phyloP scores from a whole-genome alignment of 345 rosid genomes.

The Limnanthes douglasii region DNA sequence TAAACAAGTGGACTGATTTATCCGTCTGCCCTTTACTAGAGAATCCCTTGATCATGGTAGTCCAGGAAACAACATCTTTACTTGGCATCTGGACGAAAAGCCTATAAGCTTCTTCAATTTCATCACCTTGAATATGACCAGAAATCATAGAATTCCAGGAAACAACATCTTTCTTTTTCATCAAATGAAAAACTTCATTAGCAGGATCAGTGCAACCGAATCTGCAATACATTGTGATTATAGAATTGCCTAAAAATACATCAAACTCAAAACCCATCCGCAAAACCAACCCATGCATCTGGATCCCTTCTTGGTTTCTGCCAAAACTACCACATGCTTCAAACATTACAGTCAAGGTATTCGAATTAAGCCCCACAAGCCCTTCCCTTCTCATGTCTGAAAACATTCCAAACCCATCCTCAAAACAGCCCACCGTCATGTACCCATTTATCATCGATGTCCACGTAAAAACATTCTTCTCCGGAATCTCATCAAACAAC shows the following conservation, averaged over 20 bases:
- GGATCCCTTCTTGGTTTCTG: constrained; percentile 31
- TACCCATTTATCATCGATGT: constrained; percentile 69
- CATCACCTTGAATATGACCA: constrained; percentile 29
- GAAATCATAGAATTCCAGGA: constrained; percentile 70
- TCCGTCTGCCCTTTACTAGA: constrained; percentile 24
- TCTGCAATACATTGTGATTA: constrained; percentile 53
- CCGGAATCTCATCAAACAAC: constrained; percentile 35
- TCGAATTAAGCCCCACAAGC: constrained; percentile 32
- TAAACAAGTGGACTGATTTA: constrained; percentile 37
- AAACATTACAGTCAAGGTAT: constrained; percentile 39
- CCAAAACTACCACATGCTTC: constrained; percentile 41
- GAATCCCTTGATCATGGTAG: constrained; percentile 50
- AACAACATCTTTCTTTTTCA: constrained; percentile 34
- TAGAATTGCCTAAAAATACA: constrained; percentile 43
- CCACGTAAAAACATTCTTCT: constrained; percentile 72
- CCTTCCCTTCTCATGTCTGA: constrained; percentile 42
- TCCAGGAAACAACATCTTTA: constrained; percentile 69
- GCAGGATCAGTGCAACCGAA: constrained; percentile 34
- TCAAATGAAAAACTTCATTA: constrained; percentile 19
- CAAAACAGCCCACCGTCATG: constrained; percentile 38
- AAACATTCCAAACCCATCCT: constrained; percentile 49
- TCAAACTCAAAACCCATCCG: constrained; percentile 36
- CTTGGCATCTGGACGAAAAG: constrained; percentile 45
- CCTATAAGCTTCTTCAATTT: constrained; percentile 36
- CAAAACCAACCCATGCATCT: constrained; percentile 43